phyloP scores from a whole-genome alignment of 768 basidiomycete species.

The Lyophyllum shimeji region DNA sequence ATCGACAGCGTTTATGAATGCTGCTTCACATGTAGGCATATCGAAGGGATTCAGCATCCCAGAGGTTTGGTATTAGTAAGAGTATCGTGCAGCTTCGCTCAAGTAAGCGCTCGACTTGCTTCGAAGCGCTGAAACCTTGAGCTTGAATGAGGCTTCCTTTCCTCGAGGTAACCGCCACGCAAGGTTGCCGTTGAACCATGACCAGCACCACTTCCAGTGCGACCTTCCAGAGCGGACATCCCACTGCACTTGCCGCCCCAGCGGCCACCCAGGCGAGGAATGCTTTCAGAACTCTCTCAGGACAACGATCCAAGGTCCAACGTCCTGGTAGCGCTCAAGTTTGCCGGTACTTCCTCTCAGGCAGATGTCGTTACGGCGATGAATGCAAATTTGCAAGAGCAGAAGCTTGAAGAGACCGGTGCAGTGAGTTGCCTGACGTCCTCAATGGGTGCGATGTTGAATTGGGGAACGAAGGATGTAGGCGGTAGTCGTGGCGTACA shows the following conservation, averaged over 20 bases:
- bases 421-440: background rate
- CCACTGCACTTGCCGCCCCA: background rate
- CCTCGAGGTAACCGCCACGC: background rate
- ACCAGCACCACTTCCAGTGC: background rate
- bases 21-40: too few species aligned
- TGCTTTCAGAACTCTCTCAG: background rate
- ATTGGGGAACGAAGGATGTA: background rate
- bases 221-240: background rate
- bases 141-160: background rate
- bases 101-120: background rate
- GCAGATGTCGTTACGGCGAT: constrained; percentile 2
- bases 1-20: too few species aligned
- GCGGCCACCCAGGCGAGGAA: background rate
- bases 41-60: too few species aligned
- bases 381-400: constrained; percentile 1
- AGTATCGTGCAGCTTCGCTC: background rate
- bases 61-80: too few species aligned
- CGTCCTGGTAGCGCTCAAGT: background rate
- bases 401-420: background rate
- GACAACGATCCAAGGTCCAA: background rate
- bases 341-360: background rate
- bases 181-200: background rate
- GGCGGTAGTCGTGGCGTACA: background rate
- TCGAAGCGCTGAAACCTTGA: background rate
- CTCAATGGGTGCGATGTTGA: background rate